Conservation (phyloP, 1,284 basidiomycete genomes). For the Microbotryum silenes-acaulis region DNA sequence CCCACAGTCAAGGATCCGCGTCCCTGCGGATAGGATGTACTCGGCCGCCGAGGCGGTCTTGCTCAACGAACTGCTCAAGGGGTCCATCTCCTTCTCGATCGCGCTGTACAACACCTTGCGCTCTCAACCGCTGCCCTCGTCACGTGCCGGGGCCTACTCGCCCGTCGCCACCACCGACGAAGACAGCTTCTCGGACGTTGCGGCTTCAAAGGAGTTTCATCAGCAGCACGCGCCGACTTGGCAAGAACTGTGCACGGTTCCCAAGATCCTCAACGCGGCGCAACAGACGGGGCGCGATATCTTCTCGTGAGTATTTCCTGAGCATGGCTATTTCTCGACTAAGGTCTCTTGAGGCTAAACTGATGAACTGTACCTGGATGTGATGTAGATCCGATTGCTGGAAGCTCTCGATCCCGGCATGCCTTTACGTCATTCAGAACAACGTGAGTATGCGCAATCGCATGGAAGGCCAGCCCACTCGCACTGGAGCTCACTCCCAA, state of each 20-base stretch:
- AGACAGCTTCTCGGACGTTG: background rate
- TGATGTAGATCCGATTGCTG: slow-evolving; percentile 78
- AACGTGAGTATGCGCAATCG: slow-evolving; percentile 44
- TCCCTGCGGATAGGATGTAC: slow-evolving; percentile 50
- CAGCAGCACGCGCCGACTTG: background rate
- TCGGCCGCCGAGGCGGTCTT: slow-evolving; percentile 86
- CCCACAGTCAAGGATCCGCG: slow-evolving; percentile 37
- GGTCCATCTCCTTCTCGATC: slow-evolving; percentile 68
- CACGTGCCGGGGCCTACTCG: slow-evolving; percentile 6
- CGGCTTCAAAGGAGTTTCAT: background rate
- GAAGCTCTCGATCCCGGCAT: slow-evolving; percentile 92
- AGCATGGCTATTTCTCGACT: too few relatives aligned
- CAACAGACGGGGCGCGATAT: slow-evolving; percentile 17
- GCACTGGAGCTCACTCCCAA: background rate
- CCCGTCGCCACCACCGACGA: slow-evolving; percentile 5
- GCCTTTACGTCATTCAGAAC: slow-evolving; percentile 94
- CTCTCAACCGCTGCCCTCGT: background rate
- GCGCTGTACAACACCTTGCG: slow-evolving; percentile 45
- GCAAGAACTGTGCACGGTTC: background rate
- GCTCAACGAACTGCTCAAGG: slow-evolving; percentile 86
- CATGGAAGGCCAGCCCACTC: too few relatives aligned
- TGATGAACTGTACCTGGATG: slow-evolving; percentile 32
- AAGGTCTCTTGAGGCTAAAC: background rate
- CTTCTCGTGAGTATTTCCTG: slow-evolving; percentile 24
- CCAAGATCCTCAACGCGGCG: background rate